Evolutionary conservation across 2,329 filamentous ascomycete genomes (phyloP), one percentile per base, ranked within the genome.

Genomic region (Calycina herbarum): DNA sequence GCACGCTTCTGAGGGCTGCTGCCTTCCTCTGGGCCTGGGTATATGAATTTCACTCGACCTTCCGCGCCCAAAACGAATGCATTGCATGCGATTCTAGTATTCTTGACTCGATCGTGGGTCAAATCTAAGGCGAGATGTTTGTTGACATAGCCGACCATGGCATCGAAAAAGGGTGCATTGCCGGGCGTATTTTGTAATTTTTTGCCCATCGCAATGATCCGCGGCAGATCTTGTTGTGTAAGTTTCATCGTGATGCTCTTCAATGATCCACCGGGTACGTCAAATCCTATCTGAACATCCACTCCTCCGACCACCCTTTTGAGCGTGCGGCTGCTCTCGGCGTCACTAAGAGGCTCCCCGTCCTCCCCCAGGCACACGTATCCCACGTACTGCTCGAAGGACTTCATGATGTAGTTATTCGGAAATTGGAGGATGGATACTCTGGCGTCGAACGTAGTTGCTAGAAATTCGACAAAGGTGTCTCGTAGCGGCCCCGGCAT

Each of bases 211-310:
- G 64, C 63, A n/a, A 76, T 38, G 60, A 76, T 72, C 40, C 73
- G 66, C 1, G 75, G 68, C 6, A 82, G 67, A 68, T 82, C 79
- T n/a, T 75, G 72, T 57, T 73, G 72, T 2, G 77, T 70, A 61
- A 82, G 77, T n/a, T 77, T 77, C 58, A 82, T 74, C 40, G 81
- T 79, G 45, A 82, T 72, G 57, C 76, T 76, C 64, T 80, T 80
- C 45, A 82, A 72, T 13, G 67, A 68, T 64, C 61, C 71, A 20
- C 62, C 67, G 2, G 73, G 72, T 5, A 74, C 33, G 59, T 74
- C 67, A 59, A 77, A 77, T 8, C 71, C 71, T 45, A 76, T 59
- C 3, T 67, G 66, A 5, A 76, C 63, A 2, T 70, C 63, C 1
- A 73, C 64, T 24, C 75, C 74, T 57, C 72, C 74, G 24, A 76